phyloP scores from a whole-genome alignment of 345 rosid species.

The Melastoma malabathricum region DNA sequence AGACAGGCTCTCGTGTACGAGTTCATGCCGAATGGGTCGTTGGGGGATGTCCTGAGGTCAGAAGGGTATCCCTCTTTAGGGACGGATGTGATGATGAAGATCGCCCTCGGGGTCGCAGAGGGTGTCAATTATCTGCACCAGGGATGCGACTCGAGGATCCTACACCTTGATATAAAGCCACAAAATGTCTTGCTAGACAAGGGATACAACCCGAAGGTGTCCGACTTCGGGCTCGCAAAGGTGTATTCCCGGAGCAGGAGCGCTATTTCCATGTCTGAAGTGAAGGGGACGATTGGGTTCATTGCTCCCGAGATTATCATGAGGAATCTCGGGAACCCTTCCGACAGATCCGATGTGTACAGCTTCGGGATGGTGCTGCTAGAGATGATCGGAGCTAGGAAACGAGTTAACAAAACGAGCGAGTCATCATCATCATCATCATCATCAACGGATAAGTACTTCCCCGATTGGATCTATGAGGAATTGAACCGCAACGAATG shows the following conservation, averaged over 20 bases:
- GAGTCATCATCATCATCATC: too few species aligned
- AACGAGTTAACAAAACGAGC: neutral
- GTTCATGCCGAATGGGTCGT: constrained; percentile 15
- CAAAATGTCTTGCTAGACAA: constrained; percentile 21
- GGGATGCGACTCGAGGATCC: constrained; percentile 19
- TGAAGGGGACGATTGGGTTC: constrained; percentile 18
- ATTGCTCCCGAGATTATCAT: constrained; percentile 25
- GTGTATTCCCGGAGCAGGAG: constrained; percentile 10
- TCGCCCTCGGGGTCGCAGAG: constrained; percentile 13
- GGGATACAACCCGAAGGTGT: constrained; percentile 15
- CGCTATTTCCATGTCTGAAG: constrained; percentile 11
- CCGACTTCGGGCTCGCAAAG: constrained; percentile 25
- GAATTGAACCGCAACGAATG: neutral
- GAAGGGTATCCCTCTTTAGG: constrained; percentile 2
- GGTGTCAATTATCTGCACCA: constrained; percentile 19
- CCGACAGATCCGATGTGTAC: constrained; percentile 18
- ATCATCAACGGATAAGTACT: constrained; percentile 5
- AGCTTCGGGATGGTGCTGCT: constrained; percentile 27
- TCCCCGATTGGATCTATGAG: constrained; percentile 17
- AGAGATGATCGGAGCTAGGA: constrained; percentile 16
- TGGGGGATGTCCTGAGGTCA: constrained; percentile 7
- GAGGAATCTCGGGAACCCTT: constrained; percentile 24
- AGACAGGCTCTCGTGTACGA: constrained; percentile 14
- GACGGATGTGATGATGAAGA: constrained; percentile 7
- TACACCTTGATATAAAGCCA: constrained; percentile 24